These are phyloP conservation scores for Apiospora hydei DNA, from an alignment of 2,329 filamentous ascomycete species.

Conservation along the genomic window DNA sequence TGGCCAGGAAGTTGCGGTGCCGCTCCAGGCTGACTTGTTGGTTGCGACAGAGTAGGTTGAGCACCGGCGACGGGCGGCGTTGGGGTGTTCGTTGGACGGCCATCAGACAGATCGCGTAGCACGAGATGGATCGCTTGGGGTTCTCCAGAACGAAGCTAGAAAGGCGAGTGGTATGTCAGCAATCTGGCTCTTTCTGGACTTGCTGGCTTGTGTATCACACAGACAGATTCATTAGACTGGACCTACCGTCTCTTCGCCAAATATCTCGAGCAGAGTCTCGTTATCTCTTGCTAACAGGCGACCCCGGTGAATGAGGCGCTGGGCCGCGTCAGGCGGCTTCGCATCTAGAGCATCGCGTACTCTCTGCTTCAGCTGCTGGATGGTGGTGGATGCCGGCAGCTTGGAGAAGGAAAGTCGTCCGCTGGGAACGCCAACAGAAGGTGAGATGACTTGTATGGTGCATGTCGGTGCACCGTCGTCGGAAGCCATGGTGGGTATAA, in stretches of 20 bases:
- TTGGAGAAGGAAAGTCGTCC: constrained; percentile 55
- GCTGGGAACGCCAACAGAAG: constrained; percentile 60
- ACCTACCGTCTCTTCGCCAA: constrained; percentile 62
- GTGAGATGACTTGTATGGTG: constrained; percentile 66
- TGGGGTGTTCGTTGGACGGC: constrained; percentile 31
- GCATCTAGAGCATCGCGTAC: constrained; percentile 60
- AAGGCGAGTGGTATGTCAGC: constrained; percentile 4
- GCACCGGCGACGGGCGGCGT: constrained; percentile 27
- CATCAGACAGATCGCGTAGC: constrained; percentile 40
- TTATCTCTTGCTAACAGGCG: constrained; percentile 61
- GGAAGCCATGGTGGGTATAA: constrained; percentile 24
- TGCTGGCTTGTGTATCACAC: background rate
- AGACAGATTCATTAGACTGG: background rate
- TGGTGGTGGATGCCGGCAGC: constrained; percentile 58
- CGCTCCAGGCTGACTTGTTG: constrained; percentile 31
- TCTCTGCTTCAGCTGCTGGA: constrained; percentile 64
- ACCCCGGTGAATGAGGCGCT: constrained; percentile 68
- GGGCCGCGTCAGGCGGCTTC: constrained; percentile 60
- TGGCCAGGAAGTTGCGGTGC: constrained; percentile 25
- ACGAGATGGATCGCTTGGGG: constrained; percentile 44
- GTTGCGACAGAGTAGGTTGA: constrained; percentile 25
- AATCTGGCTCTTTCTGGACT: constrained; percentile 13
- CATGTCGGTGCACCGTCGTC: constrained; percentile 47
- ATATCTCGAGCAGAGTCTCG: constrained; percentile 63
- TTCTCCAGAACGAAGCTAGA: constrained; percentile 29